Conservation (phyloP, 352 stramenopile genomes). For the Pythium vanterpoolii region DNA sequence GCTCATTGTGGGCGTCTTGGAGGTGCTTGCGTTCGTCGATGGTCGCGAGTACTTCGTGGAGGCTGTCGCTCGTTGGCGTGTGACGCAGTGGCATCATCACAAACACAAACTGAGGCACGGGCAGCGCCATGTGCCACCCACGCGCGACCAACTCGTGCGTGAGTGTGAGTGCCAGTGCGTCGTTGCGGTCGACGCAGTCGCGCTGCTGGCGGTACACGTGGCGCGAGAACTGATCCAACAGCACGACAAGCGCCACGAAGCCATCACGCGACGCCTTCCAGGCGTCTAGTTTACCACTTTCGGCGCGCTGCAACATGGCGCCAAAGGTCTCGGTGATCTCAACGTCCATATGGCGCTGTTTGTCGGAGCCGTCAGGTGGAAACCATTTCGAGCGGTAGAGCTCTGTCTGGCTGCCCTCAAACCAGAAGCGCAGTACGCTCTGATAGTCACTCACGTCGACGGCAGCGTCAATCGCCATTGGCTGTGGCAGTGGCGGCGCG, state of each 20-base stretch:
- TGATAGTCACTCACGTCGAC: neutral
- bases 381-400: conserved; percentile 67
- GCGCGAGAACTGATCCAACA: conserved; percentile 87
- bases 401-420: conserved; percentile 48
- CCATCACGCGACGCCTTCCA: conserved; percentile 40
- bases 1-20: conserved; percentile 50
- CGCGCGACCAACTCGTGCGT: conserved; percentile 44
- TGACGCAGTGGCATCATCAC: conserved; percentile 86
- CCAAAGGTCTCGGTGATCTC: conserved; percentile 42
- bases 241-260: conserved; percentile 75
- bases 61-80: conserved; percentile 51
- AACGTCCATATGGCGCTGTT: conserved; percentile 39
- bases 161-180: conserved; percentile 42
- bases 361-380: conserved; percentile 41
- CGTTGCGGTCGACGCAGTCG: conserved; percentile 33
- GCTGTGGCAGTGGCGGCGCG: neutral
- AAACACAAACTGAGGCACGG: conserved; percentile 67
- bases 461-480: neutral
- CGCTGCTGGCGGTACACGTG: conserved; percentile 63
- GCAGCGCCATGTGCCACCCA: conserved; percentile 49
- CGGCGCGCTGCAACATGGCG: conserved; percentile 35
- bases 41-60: conserved; percentile 47
- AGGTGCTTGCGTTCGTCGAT: conserved; percentile 44
- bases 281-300: conserved; percentile 39
- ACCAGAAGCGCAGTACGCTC: conserved; percentile 58